A percentile compares a stretch with the other conserved stretches of the same genome.
Evolutionary conservation across 371 early-diverging fungal genomes (phyloP).

Genomic region (Mortierella sp.): DNA sequence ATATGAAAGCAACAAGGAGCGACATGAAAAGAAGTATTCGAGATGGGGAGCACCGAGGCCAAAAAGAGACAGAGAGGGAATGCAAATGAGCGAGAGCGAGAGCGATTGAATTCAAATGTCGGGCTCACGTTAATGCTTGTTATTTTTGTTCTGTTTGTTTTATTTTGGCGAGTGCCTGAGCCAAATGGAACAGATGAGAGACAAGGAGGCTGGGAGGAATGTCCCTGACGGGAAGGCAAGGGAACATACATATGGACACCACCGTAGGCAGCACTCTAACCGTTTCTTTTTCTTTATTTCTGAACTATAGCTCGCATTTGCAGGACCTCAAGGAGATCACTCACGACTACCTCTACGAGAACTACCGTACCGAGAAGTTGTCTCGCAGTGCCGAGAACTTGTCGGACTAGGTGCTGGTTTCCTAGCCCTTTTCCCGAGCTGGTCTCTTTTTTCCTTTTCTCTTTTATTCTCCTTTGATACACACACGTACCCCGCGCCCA

Average conservation of each 20-base stretch:
- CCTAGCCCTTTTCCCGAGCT: conserved; percentile 12
- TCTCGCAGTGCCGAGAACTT: conserved; percentile 74
- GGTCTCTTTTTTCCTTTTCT: neutral
- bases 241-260: neutral
- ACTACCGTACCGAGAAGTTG: conserved; percentile 97
- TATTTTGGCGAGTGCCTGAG: neutral
- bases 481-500: neutral
- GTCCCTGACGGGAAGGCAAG: neutral
- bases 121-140: conserved; percentile 14
- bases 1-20: neutral
- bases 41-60: conserved; percentile 10
- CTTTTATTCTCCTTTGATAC: neutral
- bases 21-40: neutral
- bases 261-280: neutral
- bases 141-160: conserved; percentile 14
- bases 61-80: neutral
- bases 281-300: neutral
- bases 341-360: conserved; percentile 95
- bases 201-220: neutral
- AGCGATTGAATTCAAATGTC: conserved; percentile 17
- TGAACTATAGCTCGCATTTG: conserved; percentile 87
- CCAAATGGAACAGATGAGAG: neutral
- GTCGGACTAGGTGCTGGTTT: conserved; percentile 60
- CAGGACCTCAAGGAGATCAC: conserved; percentile 96
- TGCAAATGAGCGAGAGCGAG: conserved; percentile 2